Evolutionary conservation across 1,284 basidiomycete genomes (phyloP).

Genomic region (Chiua sp.): DNA sequence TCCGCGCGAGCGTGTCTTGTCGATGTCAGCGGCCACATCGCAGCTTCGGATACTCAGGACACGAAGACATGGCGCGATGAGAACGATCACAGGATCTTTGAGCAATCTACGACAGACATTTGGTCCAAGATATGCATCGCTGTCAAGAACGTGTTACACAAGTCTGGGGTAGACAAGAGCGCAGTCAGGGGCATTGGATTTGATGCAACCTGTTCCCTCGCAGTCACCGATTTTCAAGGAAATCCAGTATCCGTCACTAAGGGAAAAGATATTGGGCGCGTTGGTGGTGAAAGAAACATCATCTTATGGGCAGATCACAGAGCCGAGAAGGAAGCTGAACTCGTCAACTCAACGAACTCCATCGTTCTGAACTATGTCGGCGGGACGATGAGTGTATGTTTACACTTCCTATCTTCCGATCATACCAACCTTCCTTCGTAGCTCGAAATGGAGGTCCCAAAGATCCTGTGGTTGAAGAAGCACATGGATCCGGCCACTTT

Average conservation of each 20-base stretch:
- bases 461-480: slow-evolving; percentile 95
- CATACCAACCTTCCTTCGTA: slow-evolving; percentile 38
- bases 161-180: slow-evolving; percentile 64
- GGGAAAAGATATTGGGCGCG: slow-evolving; percentile 63
- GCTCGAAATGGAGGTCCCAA: slow-evolving; percentile 98
- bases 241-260: slow-evolving; percentile 83
- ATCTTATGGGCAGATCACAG: slow-evolving; percentile 96
- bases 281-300: slow-evolving; percentile 76
- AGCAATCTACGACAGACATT: slow-evolving; percentile 89
- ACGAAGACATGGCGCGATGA: slow-evolving; percentile 88
- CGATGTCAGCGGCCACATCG: slow-evolving; percentile 73
- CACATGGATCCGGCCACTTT: slow-evolving; percentile 84
- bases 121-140: slow-evolving; percentile 82
- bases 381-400: slow-evolving; percentile 91
- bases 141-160: slow-evolving; percentile 71
- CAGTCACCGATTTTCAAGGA: slow-evolving; percentile 81
- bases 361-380: slow-evolving; percentile 95
- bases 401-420: not conserved
- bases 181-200: slow-evolving; percentile 92
- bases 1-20: slow-evolving; percentile 92
- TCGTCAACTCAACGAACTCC: slow-evolving; percentile 88
- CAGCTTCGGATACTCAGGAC: slow-evolving; percentile 79
- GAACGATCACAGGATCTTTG: slow-evolving; percentile 91
- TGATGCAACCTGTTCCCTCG: slow-evolving; percentile 96
- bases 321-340: slow-evolving; percentile 89